Conservation (phyloP, 345 rosid species). For the Abelmoschus esculentus region DNA sequence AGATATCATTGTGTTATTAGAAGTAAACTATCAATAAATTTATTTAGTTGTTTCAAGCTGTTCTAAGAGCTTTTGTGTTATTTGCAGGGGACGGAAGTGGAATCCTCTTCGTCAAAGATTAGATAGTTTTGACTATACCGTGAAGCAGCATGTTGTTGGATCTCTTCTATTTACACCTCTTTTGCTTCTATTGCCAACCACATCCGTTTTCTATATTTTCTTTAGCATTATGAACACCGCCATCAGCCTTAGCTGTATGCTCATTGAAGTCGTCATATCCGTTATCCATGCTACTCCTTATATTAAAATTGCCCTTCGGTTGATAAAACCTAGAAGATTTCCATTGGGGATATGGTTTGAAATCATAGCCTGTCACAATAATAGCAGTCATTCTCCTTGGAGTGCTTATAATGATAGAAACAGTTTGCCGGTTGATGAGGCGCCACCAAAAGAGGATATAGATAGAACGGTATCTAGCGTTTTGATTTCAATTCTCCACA, state of each 20-base stretch:
- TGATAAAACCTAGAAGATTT: conserved; percentile 60
- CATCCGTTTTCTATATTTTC: conserved; percentile 85
- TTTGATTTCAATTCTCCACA: conserved; percentile 55
- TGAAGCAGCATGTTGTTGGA: conserved; percentile 85
- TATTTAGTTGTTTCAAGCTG: conserved; percentile 14
- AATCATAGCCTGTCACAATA: conserved; percentile 23
- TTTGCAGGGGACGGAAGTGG: conserved; percentile 80
- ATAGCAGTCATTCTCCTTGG: conserved; percentile 19
- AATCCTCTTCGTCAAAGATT: conserved; percentile 90
- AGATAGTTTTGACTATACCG: conserved; percentile 83
- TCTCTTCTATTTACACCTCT: conserved; percentile 78
- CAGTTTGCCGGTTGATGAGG: conserved; percentile 18
- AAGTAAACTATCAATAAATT: background rate
- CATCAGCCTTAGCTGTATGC: conserved; percentile 44
- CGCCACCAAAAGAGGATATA: conserved; percentile 15
- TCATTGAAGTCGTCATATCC: conserved; percentile 59
- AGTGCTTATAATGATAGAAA: conserved; percentile 11
- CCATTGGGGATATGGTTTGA: conserved; percentile 89
- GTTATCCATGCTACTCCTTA: conserved; percentile 74
- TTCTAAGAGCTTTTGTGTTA: conserved; percentile 23
- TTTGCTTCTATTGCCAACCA: conserved; percentile 76
- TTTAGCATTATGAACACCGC: conserved; percentile 66
- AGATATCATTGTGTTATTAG: background rate
- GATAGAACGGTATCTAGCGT: conserved; percentile 21
- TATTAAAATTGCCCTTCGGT: conserved; percentile 55